Percentiles rank a stretch among this genome's conserved stretches.
These are phyloP conservation scores for Cercospora zeae-maydis DNA, from an alignment of 2,329 filamentous ascomycete genomes.

Conservation along the genomic window DNA sequence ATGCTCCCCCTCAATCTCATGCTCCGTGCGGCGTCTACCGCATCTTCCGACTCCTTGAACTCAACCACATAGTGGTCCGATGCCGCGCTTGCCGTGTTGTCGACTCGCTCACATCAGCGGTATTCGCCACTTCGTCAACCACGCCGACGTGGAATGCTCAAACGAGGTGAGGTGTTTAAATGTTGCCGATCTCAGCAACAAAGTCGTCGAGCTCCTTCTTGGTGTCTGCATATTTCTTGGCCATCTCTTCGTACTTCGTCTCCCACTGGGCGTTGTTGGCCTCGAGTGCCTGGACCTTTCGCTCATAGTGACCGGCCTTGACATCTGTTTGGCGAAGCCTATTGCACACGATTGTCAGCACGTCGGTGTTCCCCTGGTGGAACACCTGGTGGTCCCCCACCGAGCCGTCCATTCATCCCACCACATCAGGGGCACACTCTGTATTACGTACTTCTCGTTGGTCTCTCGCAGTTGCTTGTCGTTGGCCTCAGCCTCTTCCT, in stretches of 20 bases:
- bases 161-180: slow-evolving; percentile 54
- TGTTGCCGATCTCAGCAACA: slow-evolving; percentile 86
- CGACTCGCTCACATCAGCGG: background rate
- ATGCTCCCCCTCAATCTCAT: background rate
- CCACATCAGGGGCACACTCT: slow-evolving; percentile 12
- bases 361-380: background rate
- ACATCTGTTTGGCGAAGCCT: slow-evolving; percentile 99
- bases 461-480: slow-evolving; percentile 95
- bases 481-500: slow-evolving; percentile 95
- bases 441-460: slow-evolving; percentile 84
- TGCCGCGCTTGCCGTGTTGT: background rate
- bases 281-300: slow-evolving; percentile 97
- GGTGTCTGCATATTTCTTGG: slow-evolving; percentile 76
- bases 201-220: slow-evolving; percentile 92
- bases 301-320: slow-evolving; percentile 98
- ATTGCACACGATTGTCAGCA: slow-evolving; percentile 14
- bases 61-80: background rate
- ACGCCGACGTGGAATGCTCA: background rate
- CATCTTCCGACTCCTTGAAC: background rate
- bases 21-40: background rate
- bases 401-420: slow-evolving; percentile 15
- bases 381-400: slow-evolving; percentile 1
- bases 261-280: slow-evolving; percentile 91
- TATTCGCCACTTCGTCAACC: background rate
- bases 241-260: slow-evolving; percentile 95